Percentiles rank a stretch among this genome's conserved stretches.
These are phyloP conservation scores for Chytridium lagenaria DNA, from an alignment of 371 early-diverging fungal genomes.

Conservation along the genomic window DNA sequence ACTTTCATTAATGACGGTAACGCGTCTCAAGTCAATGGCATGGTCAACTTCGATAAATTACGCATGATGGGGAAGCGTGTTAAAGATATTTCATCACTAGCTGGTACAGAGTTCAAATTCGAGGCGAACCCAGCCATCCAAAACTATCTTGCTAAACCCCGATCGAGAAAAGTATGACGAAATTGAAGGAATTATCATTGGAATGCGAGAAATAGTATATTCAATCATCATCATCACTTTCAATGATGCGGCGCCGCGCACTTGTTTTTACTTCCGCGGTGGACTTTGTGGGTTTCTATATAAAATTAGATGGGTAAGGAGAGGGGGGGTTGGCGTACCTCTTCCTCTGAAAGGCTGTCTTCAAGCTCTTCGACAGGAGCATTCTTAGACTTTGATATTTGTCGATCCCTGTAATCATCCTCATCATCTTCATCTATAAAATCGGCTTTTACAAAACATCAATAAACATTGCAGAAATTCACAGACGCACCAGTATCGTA, in stretches of 20 bases:
- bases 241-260: slow-evolving; percentile 48
- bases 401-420: slow-evolving; percentile 31
- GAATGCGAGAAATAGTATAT: slow-evolving; percentile 51
- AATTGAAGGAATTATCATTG: slow-evolving; percentile 55
- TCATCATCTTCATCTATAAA: slow-evolving; percentile 41
- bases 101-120: slow-evolving; percentile 42
- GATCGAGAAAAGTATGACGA: slow-evolving; percentile 49
- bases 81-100: slow-evolving; percentile 51
- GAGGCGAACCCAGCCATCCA: slow-evolving; percentile 45
- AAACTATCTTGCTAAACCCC: slow-evolving; percentile 61
- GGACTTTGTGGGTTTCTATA: no score
- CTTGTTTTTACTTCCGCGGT: no score
- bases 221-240: slow-evolving; percentile 43
- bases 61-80: slow-evolving; percentile 60
- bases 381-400: slow-evolving; percentile 39
- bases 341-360: slow-evolving; percentile 23
- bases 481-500: slow-evolving; percentile 39
- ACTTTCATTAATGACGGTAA: slow-evolving; percentile 69
- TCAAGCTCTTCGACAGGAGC: slow-evolving; percentile 26
- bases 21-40: slow-evolving; percentile 48
- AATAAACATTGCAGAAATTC: not conserved
- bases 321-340: no score
- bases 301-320: no score
- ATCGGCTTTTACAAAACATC: not conserved
- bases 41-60: slow-evolving; percentile 66